Conservation (phyloP, 495 filamentous ascomycete species). For the Aspergillus sclerotioniger region DNA sequence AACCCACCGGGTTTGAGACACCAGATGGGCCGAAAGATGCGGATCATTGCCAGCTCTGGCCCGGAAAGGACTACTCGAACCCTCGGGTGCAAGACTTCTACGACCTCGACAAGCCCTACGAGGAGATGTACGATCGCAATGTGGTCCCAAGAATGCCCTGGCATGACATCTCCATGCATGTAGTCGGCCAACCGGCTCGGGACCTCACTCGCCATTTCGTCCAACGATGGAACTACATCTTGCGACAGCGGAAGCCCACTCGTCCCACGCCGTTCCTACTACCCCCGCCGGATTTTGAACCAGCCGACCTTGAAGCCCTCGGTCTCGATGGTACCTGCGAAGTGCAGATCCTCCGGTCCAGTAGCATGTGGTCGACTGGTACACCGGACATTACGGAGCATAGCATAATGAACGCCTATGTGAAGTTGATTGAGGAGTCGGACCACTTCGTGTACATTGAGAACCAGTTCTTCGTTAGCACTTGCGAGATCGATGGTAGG, state of each 20-base stretch:
- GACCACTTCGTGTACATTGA: conserved; percentile 99
- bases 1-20: conserved; percentile 89
- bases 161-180: conserved; percentile 99
- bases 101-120: conserved; percentile 89
- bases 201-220: conserved; percentile 97
- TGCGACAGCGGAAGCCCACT: conserved; percentile 90
- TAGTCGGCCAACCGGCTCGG: conserved; percentile 91
- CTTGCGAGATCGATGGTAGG: conserved; percentile 80
- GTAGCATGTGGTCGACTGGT: conserved; percentile 87
- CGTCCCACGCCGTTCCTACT: conserved; percentile 91
- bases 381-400: conserved; percentile 78
- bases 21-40: conserved; percentile 76
- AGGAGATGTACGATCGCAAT: conserved; percentile 96
- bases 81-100: conserved; percentile 95
- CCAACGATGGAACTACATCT: conserved; percentile 98
- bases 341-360: conserved; percentile 90
- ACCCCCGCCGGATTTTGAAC: conserved; percentile 87
- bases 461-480: conserved; percentile 98
- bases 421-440: conserved; percentile 89
- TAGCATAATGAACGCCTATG: conserved; percentile 94
- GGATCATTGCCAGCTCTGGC: conserved; percentile 94
- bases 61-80: conserved; percentile 98
- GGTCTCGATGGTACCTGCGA: conserved; percentile 93
- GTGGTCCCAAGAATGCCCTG: conserved; percentile 93
- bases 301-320: conserved; percentile 78